Conservation (phyloP, 2,329 filamentous ascomycete genomes). For the Ophiosphaerella herpotricha region DNA sequence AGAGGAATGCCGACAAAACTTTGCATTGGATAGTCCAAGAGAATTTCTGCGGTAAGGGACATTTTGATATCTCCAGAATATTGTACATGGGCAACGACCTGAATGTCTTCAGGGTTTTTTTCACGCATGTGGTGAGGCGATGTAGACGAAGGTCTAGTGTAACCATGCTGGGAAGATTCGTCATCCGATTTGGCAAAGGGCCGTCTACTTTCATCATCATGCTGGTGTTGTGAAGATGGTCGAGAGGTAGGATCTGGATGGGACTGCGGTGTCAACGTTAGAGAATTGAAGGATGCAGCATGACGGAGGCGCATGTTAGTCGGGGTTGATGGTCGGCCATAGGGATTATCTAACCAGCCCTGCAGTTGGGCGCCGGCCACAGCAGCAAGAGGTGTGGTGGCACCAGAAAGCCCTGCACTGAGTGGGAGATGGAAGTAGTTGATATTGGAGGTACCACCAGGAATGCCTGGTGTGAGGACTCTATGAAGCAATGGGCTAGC, state of each 20-base stretch:
- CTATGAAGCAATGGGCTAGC: constrained; percentile 46
- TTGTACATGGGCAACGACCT: constrained; percentile 87
- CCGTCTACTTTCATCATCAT: constrained; percentile 33
- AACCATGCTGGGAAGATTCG: constrained; percentile 34
- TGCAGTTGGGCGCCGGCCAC: constrained; percentile 72
- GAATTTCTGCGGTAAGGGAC: constrained; percentile 89
- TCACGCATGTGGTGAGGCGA: constrained; percentile 66
- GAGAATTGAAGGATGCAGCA: constrained; percentile 51
- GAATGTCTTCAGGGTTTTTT: constrained; percentile 81
- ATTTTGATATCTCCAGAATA: constrained; percentile 88
- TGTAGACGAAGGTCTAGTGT: constrained; percentile 35
- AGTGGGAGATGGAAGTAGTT: constrained; percentile 84
- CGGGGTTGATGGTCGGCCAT: constrained; percentile 40
- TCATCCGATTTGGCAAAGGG: constrained; percentile 34
- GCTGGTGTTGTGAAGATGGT: constrained; percentile 51
- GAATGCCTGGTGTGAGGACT: constrained; percentile 62
- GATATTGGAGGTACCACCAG: constrained; percentile 75
- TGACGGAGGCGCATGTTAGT: constrained; percentile 43
- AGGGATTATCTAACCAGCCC: constrained; percentile 52
- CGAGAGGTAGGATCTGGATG: constrained; percentile 51
- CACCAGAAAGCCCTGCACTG: constrained; percentile 71
- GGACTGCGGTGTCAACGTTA: constrained; percentile 52
- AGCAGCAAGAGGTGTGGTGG: constrained; percentile 78
- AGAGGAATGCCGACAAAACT: constrained; percentile 96
- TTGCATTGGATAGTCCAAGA: constrained; percentile 97